Percentiles rank a stretch among this genome's conserved stretches.
These are phyloP conservation scores for Paramecium bursaria DNA, from an alignment of 73 alveolate species.

Conservation along the genomic window DNA sequence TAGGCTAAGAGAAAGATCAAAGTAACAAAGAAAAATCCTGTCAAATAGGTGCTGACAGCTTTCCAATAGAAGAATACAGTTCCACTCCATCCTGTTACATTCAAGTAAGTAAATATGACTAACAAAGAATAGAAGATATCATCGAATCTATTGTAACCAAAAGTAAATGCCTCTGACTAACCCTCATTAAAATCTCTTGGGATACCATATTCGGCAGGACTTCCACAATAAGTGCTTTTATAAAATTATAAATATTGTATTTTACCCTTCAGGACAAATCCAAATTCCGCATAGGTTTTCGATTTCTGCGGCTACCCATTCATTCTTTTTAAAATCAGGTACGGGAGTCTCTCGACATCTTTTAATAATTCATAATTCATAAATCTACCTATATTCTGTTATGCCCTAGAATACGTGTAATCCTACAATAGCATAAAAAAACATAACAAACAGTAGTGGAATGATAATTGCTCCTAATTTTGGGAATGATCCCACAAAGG, in stretches of 20 bases:
- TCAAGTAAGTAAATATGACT: no score
- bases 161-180: slow-evolving; percentile 2
- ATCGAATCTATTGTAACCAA: slow-evolving; percentile 14
- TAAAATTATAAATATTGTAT: no score
- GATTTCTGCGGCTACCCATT: neutral
- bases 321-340: slow-evolving; percentile 14
- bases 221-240: slow-evolving; percentile 19
- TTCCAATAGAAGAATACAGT: slow-evolving; percentile 49
- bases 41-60: slow-evolving; percentile 27
- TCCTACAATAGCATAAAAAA: slow-evolving; percentile 59
- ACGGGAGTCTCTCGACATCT: slow-evolving; percentile 62
- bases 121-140: no score
- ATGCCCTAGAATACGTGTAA: slow-evolving; percentile 59
- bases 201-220: slow-evolving; percentile 36
- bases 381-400: slow-evolving; percentile 16
- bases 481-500: slow-evolving; percentile 8
- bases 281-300: slow-evolving; percentile 28
- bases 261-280: slow-evolving; percentile 51
- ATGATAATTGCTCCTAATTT: slow-evolving; percentile 4
- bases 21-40: slow-evolving; percentile 26
- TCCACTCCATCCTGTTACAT: no score
- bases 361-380: no score
- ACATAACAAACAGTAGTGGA: slow-evolving; percentile 50
- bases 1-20: slow-evolving; percentile 10
- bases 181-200: slow-evolving; percentile 29